phyloP scores from a whole-genome alignment of 345 rosid species.

The Gossypium thurberi region DNA sequence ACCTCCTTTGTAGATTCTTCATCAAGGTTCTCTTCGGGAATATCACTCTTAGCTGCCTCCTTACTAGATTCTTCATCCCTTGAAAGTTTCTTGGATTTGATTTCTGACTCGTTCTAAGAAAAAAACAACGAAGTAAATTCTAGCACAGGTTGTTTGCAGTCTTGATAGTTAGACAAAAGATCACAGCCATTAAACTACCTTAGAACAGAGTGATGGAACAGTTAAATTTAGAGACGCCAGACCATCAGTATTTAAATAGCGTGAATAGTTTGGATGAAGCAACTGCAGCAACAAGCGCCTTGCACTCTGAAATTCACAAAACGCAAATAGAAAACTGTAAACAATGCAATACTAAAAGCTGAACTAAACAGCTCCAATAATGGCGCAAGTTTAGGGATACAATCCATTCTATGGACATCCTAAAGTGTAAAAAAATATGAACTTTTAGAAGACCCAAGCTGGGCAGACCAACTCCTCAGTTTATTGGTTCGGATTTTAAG shows the following conservation, averaged over 20 bases:
- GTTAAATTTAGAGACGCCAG: conserved; percentile 48
- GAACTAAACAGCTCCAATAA: conserved; percentile 1
- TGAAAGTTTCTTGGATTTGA: not conserved
- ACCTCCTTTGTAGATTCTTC: not conserved
- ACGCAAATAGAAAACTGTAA: not conserved
- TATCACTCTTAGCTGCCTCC: not conserved
- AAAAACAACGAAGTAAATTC: conserved; percentile 2
- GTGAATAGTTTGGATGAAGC: conserved; percentile 3
- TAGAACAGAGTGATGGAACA: conserved; percentile 52
- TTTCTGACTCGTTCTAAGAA: conserved; percentile 24
- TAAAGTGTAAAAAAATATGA: not conserved
- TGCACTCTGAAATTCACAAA: conserved; percentile 29
- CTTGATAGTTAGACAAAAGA: not conserved
- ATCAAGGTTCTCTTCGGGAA: not conserved
- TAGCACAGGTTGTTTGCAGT: not conserved
- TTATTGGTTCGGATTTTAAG: not conserved
- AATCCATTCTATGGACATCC: conserved; percentile 2
- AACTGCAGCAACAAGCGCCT: conserved; percentile 1
- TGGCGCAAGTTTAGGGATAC: not conserved
- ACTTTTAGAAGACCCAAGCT: not conserved
- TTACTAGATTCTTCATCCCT: not conserved
- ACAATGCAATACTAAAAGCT: conserved; percentile 9
- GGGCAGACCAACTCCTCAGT: not conserved
- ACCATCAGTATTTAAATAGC: not conserved
- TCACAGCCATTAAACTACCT: conserved; percentile 13